Percentiles rank a stretch among this genome's conserved stretches.
Evolutionary conservation across 2,329 filamentous ascomycete genomes (phyloP).

Genomic region (Monosporascus sp.): DNA sequence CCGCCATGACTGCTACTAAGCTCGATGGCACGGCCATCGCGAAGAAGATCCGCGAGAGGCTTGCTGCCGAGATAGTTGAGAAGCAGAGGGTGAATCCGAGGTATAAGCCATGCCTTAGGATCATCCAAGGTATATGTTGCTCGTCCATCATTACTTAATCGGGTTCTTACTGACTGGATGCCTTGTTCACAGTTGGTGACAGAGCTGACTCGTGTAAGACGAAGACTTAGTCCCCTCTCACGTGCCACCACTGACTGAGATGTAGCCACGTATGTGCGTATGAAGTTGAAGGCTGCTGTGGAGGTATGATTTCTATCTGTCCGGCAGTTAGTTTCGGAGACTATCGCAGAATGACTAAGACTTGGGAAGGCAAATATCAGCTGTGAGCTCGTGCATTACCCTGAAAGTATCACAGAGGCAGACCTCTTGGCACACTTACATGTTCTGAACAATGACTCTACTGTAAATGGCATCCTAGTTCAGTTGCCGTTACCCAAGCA

Average conservation of each 20-base stretch:
- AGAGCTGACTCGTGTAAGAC: slow-evolving; percentile 82
- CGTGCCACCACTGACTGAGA: slow-evolving; percentile 27
- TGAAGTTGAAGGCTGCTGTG: slow-evolving; percentile 96
- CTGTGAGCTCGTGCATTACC: slow-evolving; percentile 80
- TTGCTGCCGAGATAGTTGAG: slow-evolving; percentile 75
- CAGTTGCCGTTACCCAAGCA: slow-evolving; percentile 87
- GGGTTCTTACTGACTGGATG: slow-evolving; percentile 6
- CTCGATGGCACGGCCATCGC: slow-evolving; percentile 96
- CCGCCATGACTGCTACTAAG: slow-evolving; percentile 78
- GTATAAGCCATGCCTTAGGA: slow-evolving; percentile 86
- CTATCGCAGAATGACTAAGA: slow-evolving; percentile 5
- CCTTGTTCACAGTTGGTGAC: slow-evolving; percentile 66
- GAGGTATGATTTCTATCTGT: slow-evolving; percentile 54
- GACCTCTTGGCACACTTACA: slow-evolving; percentile 82
- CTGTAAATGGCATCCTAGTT: slow-evolving; percentile 87
- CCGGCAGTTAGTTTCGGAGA: background rate
- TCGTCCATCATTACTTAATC: slow-evolving; percentile 2
- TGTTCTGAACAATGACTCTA: slow-evolving; percentile 77
- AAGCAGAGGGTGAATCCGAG: slow-evolving; percentile 79
- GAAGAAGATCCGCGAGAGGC: slow-evolving; percentile 78
- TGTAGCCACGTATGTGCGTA: slow-evolving; percentile 92
- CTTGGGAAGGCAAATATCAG: slow-evolving; percentile 73
- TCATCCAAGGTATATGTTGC: slow-evolving; percentile 73
- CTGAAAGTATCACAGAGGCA: slow-evolving; percentile 73
- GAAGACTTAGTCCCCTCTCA: slow-evolving; percentile 11